Percentiles rank a stretch among this genome's conserved stretches.
phyloP scores from a whole-genome alignment of 495 filamentous ascomycete species.

The Hypoxylon fragiforme region DNA sequence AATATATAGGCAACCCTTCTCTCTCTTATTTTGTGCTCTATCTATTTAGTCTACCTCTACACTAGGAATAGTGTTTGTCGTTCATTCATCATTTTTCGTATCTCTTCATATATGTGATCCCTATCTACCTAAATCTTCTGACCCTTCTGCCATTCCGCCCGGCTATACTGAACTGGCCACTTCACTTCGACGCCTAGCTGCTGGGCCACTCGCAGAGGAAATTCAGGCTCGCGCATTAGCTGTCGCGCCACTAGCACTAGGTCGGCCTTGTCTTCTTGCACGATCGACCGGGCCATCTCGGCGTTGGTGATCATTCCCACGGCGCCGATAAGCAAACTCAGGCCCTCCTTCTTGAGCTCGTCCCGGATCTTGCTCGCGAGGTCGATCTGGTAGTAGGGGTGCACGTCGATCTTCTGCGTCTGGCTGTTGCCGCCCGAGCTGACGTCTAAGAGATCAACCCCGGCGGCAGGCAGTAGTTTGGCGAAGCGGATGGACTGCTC shows the following conservation, averaged over 20 bases:
- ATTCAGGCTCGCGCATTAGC: slow-evolving; percentile 69
- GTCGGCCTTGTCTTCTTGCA: slow-evolving; percentile 61
- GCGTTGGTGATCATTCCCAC: slow-evolving; percentile 72
- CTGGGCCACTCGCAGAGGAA: slow-evolving; percentile 62
- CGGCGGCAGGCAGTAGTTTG: slow-evolving; percentile 63
- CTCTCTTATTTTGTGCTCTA: not conserved
- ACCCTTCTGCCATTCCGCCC: slow-evolving; percentile 29
- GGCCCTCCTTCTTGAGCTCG: slow-evolving; percentile 57
- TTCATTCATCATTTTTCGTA: not conserved
- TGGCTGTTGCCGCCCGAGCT: slow-evolving; percentile 69
- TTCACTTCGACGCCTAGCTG: slow-evolving; percentile 61
- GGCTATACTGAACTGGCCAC: slow-evolving; percentile 58
- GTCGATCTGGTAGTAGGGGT: slow-evolving; percentile 63
- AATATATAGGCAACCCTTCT: not conserved
- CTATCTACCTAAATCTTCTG: slow-evolving; percentile 28
- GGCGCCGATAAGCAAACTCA: slow-evolving; percentile 65
- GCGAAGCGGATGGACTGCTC: slow-evolving; percentile 64
- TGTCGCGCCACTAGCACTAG: slow-evolving; percentile 66
- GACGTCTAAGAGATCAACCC: slow-evolving; percentile 77
- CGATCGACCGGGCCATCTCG: slow-evolving; percentile 59
- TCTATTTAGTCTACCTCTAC: no score
- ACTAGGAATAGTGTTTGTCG: no score
- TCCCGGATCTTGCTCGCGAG: slow-evolving; percentile 63
- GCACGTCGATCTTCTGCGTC: slow-evolving; percentile 59
- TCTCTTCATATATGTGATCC: not conserved